Evolutionary conservation across 2,329 filamentous ascomycete genomes (phyloP), one percentile per base, ranked within the genome.

Genomic region (Trichoderma sp.): DNA sequence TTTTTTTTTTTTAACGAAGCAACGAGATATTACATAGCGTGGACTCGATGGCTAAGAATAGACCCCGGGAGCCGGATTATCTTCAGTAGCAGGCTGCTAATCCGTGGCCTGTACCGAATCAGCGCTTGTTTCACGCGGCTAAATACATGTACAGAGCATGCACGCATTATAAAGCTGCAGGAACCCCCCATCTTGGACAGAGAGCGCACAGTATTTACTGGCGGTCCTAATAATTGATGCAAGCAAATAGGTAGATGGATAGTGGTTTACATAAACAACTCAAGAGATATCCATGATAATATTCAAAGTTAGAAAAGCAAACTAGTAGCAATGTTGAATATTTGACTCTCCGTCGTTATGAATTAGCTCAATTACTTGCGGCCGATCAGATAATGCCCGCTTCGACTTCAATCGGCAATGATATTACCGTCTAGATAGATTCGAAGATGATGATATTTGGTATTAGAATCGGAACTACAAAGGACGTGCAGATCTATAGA

Each of bases 111-210:
- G 4, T 43, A 21, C 24, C 21, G 24, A 65, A 55, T 56, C 52
- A 62, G 62, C 35, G 49, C 52, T 19, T 19, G 53, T n/a, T 65
- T 65, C 52, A 43, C 49, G 62, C 56, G 61, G 61, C 61, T 55
- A n/a, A 55, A 21, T 24, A 24, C 47, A 33, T 31, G 29, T 31
- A 21, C 27, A 27, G 10, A 10, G 47, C 24, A 64, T 49, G 61
- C 8, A 21, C 49, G 11, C 24, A 33, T 24, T 55, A 14, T 55
- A 29, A 37, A 21, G 33, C 5, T 64, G 61, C 61, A 64, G 52
- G 61, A 64, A 64, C 60, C 47, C 16, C 24, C 3, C 33, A 35
- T 35, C 35, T 37, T 8, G 4, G 10, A 21, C n/a, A 33, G 40
- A 33, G 14, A 27, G 29, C 5, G 43, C 60, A 35, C 5, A 37